Evolutionary conservation across 139 green algal genomes (phyloP), one percentile per base, ranked within the genome.

Genomic region (Chlorella vulgaris): DNA sequence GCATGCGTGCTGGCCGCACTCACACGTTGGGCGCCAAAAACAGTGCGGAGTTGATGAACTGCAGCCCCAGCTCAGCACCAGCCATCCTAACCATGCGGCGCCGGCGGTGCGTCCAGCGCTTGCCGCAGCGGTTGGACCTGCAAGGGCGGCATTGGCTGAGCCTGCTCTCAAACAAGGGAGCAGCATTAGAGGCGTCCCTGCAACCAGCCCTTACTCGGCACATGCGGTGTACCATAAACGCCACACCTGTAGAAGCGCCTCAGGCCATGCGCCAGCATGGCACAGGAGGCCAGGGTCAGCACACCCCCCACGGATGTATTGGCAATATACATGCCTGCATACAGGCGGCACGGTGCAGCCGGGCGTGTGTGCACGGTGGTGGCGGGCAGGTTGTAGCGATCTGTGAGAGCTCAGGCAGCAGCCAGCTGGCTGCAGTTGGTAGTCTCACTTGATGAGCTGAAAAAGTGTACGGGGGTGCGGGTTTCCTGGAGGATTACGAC

Each of bases 1-100:
- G 13, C 47, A 24, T 58, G 47, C 47, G 13, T 15, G 15, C 47
- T 58, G 10, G 7, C 3, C 2, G 21, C 2, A 3, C 33, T 31
- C 35, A 71, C 24, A n/a, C 58, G 53, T 87, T 87, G 31, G 80
- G 80, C 0, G 53, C 22, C 7, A 87, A 50, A 40, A 83, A 88
- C 2, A 84, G 36, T 0, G 77, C 2, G 18, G 26, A 22, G 67
- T 68, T 87, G 18, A 76, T 0, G 4, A 69, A 31, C 60, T 78
- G 67, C 70, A 84, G 39, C 6, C 22, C 18, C 39, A 84, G 66
- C 43, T 84, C 79, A 0, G 33, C 79, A 4, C 15, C 15, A 7
- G 69, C 43, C 60, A 67, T 31, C 19, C 15, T 38, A 19, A 66
- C 35, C 40, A 65, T 13, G 7, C 79, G 79, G 18, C 69, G 66